Evolutionary conservation across 352 stramenopile genomes (phyloP), one percentile per base, ranked within the genome.

Genomic region (Peronospora farinosa): DNA sequence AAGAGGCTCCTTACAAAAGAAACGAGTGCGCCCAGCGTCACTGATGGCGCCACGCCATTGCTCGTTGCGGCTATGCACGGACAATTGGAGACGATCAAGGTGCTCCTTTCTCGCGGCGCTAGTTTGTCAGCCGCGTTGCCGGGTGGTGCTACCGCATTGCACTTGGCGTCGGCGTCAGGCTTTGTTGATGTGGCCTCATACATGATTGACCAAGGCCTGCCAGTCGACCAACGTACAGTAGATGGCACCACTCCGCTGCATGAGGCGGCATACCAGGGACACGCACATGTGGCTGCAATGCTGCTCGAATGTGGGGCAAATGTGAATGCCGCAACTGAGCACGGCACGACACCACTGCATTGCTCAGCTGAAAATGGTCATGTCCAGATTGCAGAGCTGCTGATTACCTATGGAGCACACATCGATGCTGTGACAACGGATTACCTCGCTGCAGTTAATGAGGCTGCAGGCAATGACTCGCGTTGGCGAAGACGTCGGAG

Each of bases 21-120:
- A 23, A 19, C 43, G 49, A 65, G 27, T 27, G 47, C 49, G 45
- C 44, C 53, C 16, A 50, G 57, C 6, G 58, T 65, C 31, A 53
- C 62, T 13, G 67, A 78, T 21, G 74, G 74, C 25, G 67, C 71
- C 23, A 81, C 71, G 11, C 71, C 71, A 36, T 51, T 85, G 44
- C 73, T 81, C 46, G 65, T 85, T 50, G 74, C 74, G 21, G 66
- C 62, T 38, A 74, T 78, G 53, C 69, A 85, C 54, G 74, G 72
- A 11, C 74, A 86, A 51, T 52, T 81, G 19, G 69, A 84, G 54
- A 78, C 71, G 19, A 65, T 84, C 35, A 63, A 69, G 42, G 54
- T 75, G 47, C 54, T 86, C 21, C 25, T 78, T 19, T 37, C 58
- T 40, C 65, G 67, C 12, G 69, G 69, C 1, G 74, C 74, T 10